A percentile compares a stretch with the other conserved stretches of the same genome.
Evolutionary conservation across 2,329 filamentous ascomycete genomes (phyloP).

Genomic region (Penicillium brasilianum): DNA sequence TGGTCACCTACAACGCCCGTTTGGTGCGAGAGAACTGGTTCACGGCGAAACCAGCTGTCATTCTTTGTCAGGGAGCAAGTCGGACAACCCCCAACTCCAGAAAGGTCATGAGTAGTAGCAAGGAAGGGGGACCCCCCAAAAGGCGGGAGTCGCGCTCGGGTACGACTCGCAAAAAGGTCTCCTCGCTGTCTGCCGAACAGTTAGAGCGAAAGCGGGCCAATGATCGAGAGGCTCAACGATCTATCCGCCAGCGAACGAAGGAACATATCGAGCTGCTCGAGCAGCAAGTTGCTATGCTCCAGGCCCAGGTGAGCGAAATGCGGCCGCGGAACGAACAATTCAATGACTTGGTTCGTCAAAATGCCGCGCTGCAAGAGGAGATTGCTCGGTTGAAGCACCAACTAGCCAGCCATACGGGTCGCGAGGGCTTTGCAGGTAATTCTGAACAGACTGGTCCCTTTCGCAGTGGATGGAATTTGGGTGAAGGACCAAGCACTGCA

Average conservation of each 20-base stretch:
- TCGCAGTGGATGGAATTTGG: conserved; percentile 25
- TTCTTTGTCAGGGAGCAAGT: conserved; percentile 10
- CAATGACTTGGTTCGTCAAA: conserved; percentile 58
- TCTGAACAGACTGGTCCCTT: conserved; percentile 19
- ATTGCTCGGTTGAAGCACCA: conserved; percentile 58
- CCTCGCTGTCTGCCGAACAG: conserved; percentile 62
- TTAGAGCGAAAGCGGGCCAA: conserved; percentile 65
- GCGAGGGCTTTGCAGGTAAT: conserved; percentile 27
- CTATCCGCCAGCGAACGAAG: conserved; percentile 81
- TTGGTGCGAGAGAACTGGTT: conserved; percentile 16
- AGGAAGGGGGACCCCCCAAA: conserved; percentile 32
- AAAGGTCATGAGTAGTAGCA: conserved; percentile 34
- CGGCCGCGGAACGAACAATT: conserved; percentile 57
- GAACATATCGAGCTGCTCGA: conserved; percentile 75
- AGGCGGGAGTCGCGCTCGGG: conserved; percentile 57
- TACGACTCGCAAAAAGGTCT: conserved; percentile 60
- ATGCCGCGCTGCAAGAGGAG: conserved; percentile 61
- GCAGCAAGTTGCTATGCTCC: conserved; percentile 41
- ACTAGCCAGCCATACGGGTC: conserved; percentile 42
- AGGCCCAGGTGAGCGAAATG: conserved; percentile 53
- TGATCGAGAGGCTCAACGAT: conserved; percentile 78
- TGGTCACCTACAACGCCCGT: conserved; percentile 21
- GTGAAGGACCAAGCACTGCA: conserved; percentile 26
- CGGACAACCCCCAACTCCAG: neutral
- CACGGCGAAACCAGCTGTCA: conserved; percentile 10